These are phyloP conservation scores for Talaromyces proteolyticus DNA, from an alignment of 495 filamentous ascomycete genomes.

Conservation along the genomic window DNA sequence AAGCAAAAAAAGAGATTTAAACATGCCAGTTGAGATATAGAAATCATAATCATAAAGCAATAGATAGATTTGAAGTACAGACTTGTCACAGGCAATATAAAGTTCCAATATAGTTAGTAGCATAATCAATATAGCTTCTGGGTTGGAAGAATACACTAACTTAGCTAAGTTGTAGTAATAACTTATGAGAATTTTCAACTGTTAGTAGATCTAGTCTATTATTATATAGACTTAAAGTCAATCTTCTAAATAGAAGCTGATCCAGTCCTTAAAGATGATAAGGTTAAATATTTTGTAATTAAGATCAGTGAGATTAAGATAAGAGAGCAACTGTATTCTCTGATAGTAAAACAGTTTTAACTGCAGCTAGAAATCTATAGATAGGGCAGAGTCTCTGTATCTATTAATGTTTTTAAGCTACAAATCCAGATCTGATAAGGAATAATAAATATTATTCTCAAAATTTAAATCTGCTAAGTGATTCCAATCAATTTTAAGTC, in stretches of 20 bases:
- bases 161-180: conserved; percentile 23
- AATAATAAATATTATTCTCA: conserved; percentile 6
- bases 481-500: not conserved
- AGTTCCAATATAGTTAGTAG: conserved; percentile 54
- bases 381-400: not conserved
- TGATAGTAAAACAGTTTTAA: not conserved
- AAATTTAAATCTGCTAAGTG: conserved; percentile 7
- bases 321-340: not conserved
- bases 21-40: conserved; percentile 30
- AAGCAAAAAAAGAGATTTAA: conserved; percentile 46
- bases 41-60: conserved; percentile 48
- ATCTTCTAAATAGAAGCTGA: conserved; percentile 19
- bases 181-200: conserved; percentile 19
- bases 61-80: conserved; percentile 26
- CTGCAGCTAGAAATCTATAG: not conserved
- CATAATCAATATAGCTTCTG: conserved; percentile 52
- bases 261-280: conserved; percentile 36
- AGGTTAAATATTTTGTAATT: conserved; percentile 11
- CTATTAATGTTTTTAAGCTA: conserved; percentile 23
- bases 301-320: not conserved
- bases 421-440: conserved; percentile 13
- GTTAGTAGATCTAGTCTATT: conserved; percentile 14
- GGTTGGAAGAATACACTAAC: conserved; percentile 29
- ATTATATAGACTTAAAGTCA: conserved; percentile 26
- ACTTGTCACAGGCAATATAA: conserved; percentile 56